Percentiles rank a stretch among this genome's conserved stretches.
These are phyloP conservation scores for Tuber borchii DNA, from an alignment of 495 filamentous ascomycete species.

Conservation along the genomic window DNA sequence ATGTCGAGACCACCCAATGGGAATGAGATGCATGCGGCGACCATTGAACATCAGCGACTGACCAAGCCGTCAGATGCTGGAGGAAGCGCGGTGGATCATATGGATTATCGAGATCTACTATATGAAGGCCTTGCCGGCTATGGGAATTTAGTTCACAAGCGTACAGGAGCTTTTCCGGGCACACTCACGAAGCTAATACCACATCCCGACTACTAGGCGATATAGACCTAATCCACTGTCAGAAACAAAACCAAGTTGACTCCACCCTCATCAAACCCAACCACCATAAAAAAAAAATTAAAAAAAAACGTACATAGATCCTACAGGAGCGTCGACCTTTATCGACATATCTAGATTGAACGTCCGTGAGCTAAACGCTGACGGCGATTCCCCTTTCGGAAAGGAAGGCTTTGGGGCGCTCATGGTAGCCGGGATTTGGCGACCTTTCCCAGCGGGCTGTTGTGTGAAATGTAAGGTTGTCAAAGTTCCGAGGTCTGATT, in stretches of 20 bases:
- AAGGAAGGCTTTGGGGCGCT: slow-evolving; percentile 18
- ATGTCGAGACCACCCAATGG: slow-evolving; percentile 89
- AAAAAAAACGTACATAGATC: slow-evolving; percentile 51
- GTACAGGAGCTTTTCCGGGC: background rate
- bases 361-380: slow-evolving; percentile 76
- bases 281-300: background rate
- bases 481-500: background rate
- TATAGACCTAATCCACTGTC: slow-evolving; percentile 51
- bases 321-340: slow-evolving; percentile 69
- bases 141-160: slow-evolving; percentile 26
- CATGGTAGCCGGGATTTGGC: slow-evolving; percentile 42
- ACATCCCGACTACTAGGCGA: slow-evolving; percentile 90
- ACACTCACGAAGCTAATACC: slow-evolving; percentile 72
- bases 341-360: slow-evolving; percentile 81
- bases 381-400: slow-evolving; percentile 46
- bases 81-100: slow-evolving; percentile 83
- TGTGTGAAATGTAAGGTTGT: background rate
- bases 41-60: slow-evolving; percentile 98
- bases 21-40: slow-evolving; percentile 83
- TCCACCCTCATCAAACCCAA: background rate
- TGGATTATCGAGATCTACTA: slow-evolving; percentile 88
- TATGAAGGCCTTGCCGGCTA: slow-evolving; percentile 73
- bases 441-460: background rate
- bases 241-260: slow-evolving; percentile 50
- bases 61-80: slow-evolving; percentile 81